Conservation (phyloP, 2,329 filamentous ascomycete species). For the Polytolypa hystricis region DNA sequence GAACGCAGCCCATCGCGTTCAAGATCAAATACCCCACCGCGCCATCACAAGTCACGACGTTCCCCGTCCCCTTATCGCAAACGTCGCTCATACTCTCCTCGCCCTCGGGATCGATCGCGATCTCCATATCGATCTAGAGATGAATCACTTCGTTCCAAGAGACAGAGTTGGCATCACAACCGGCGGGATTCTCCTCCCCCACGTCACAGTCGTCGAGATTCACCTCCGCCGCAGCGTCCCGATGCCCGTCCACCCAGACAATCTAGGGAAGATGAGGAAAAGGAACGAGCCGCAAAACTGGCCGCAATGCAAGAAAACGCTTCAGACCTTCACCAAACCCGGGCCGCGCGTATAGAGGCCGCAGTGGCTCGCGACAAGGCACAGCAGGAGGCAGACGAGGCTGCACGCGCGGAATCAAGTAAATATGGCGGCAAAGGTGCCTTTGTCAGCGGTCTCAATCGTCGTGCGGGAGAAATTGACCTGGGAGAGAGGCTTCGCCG, state of each 20-base stretch:
- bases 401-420: slow-evolving; percentile 45
- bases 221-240: slow-evolving; percentile 6
- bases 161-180: slow-evolving; percentile 19
- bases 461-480: slow-evolving; percentile 38
- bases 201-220: slow-evolving; percentile 5
- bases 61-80: slow-evolving; percentile 14
- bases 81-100: slow-evolving; percentile 15
- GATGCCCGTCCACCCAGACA: slow-evolving; percentile 9
- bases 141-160: slow-evolving; percentile 22
- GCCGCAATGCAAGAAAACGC: slow-evolving; percentile 63
- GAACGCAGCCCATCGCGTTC: slow-evolving; percentile 31
- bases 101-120: slow-evolving; percentile 21
- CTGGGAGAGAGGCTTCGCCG: slow-evolving; percentile 33
- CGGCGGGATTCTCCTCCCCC: slow-evolving; percentile 13
- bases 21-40: slow-evolving; percentile 13
- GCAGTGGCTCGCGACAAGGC: slow-evolving; percentile 54
- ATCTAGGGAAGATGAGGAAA: slow-evolving; percentile 24
- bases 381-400: slow-evolving; percentile 55
- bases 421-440: slow-evolving; percentile 53
- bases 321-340: slow-evolving; percentile 54
- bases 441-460: slow-evolving; percentile 54
- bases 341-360: slow-evolving; percentile 53
- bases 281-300: slow-evolving; percentile 54
- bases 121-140: slow-evolving; percentile 27
- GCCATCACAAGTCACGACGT: slow-evolving; percentile 12